Conservation (phyloP, 805 yeast species). For the Saccharomycopsis fodiens region DNA sequence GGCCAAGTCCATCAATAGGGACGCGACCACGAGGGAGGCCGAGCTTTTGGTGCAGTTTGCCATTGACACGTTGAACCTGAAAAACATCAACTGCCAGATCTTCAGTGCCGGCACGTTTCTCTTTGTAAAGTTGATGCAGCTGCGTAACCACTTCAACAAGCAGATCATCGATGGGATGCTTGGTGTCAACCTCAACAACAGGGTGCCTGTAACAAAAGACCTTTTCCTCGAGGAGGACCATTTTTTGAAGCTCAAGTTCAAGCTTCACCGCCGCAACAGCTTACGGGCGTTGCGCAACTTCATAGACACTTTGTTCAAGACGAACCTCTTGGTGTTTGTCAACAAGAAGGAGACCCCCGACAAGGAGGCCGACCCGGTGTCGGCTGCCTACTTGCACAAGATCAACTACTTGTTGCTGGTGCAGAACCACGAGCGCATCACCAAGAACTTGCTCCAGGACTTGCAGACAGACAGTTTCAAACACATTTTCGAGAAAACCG, state of each 20-base stretch:
- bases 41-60: conserved; percentile 5
- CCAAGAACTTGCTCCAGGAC: conserved; percentile 12
- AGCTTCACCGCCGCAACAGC: conserved; percentile 11
- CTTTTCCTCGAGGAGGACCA: conserved; percentile 6
- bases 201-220: conserved; percentile 9
- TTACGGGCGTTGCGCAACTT: conserved; percentile 12
- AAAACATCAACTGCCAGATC: conserved; percentile 13
- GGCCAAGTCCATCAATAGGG: background rate
- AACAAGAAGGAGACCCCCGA: conserved; percentile 9
- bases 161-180: background rate
- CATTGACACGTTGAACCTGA: conserved; percentile 1
- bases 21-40: conserved; percentile 7
- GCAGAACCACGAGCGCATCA: conserved; percentile 12
- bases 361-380: conserved; percentile 7
- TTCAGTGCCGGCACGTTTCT: conserved; percentile 13
- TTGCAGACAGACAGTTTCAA: conserved; percentile 11
- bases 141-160: conserved; percentile 10
- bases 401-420: conserved; percentile 14
- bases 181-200: conserved; percentile 7
- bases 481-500: background rate
- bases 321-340: conserved; percentile 7
- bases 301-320: conserved; percentile 16
- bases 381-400: conserved; percentile 9
- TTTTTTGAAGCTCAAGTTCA: conserved; percentile 12
- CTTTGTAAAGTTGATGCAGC: conserved; percentile 13